These are phyloP conservation scores for Ochetophila trinervis DNA, from an alignment of 306 rosid genomes.

Conservation along the genomic window DNA sequence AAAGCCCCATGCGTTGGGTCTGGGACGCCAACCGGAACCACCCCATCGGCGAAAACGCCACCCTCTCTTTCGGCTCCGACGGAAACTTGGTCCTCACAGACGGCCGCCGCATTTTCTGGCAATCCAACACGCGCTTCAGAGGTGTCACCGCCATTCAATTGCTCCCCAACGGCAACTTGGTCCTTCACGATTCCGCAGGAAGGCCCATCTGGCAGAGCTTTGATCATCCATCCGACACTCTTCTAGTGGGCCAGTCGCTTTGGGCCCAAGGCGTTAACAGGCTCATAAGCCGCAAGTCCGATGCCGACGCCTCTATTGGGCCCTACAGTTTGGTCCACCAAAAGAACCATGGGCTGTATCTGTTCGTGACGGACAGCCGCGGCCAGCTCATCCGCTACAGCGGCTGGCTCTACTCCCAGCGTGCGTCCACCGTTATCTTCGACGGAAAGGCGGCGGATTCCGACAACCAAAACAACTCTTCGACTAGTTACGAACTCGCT, in stretches of 20 bases:
- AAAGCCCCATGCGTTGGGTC: constrained; percentile 31
- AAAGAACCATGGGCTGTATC: constrained; percentile 14
- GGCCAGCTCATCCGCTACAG: constrained; percentile 32
- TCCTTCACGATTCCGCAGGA: constrained; percentile 30
- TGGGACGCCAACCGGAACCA: constrained; percentile 37
- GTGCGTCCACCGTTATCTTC: constrained; percentile 19
- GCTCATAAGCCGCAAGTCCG: constrained; percentile 32
- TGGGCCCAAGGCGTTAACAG: constrained; percentile 13
- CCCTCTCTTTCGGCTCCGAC: constrained; percentile 22
- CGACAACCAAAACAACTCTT: constrained; percentile 6
- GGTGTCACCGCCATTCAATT: constrained; percentile 28
- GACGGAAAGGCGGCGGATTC: not conserved
- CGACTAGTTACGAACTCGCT: constrained; percentile 28
- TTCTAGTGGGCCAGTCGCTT: constrained; percentile 27
- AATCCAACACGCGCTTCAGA: constrained; percentile 34
- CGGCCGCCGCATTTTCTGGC: constrained; percentile 31
- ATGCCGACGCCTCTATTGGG: constrained; percentile 28
- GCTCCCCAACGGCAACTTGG: constrained; percentile 27
- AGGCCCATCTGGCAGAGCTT: constrained; percentile 38
- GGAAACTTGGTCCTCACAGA: constrained; percentile 34
- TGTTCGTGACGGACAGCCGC: constrained; percentile 20
- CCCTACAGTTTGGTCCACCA: constrained; percentile 22
- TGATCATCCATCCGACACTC: constrained; percentile 30
- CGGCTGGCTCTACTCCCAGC: constrained; percentile 21
- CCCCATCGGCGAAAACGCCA: constrained; percentile 34